A percentile compares a stretch with the other conserved stretches of the same genome.
phyloP scores from a whole-genome alignment of 352 stramenopile genomes.

The Globisporangium takayamanum region DNA sequence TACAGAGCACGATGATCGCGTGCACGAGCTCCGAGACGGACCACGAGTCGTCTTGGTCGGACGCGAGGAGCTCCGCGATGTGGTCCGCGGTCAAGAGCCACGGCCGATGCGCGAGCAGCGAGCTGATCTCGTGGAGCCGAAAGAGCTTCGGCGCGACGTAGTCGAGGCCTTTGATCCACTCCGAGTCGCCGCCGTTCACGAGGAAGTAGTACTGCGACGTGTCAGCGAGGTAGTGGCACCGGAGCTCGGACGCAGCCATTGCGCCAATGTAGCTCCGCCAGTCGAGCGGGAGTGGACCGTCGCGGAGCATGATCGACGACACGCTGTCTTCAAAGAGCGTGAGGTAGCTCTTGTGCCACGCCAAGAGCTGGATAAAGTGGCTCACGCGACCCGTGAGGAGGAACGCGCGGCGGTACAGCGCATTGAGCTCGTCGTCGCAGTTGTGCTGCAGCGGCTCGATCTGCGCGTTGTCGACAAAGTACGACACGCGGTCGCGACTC shows the following conservation, averaged over 20 bases:
- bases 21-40: slow-evolving; percentile 84
- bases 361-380: slow-evolving; percentile 70
- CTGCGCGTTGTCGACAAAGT: slow-evolving; percentile 52
- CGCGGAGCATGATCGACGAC: slow-evolving; percentile 60
- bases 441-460: slow-evolving; percentile 25
- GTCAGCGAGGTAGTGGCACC: slow-evolving; percentile 76
- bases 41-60: slow-evolving; percentile 75
- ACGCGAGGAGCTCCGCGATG: slow-evolving; percentile 63
- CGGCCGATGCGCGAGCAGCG: slow-evolving; percentile 76
- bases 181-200: slow-evolving; percentile 65
- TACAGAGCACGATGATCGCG: slow-evolving; percentile 79
- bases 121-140: slow-evolving; percentile 73
- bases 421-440: slow-evolving; percentile 40
- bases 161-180: slow-evolving; percentile 82
- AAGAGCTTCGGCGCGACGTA: slow-evolving; percentile 81
- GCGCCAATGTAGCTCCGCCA: slow-evolving; percentile 84
- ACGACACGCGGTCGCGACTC: slow-evolving; percentile 38
- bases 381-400: slow-evolving; percentile 64
- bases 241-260: slow-evolving; percentile 71
- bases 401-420: slow-evolving; percentile 53
- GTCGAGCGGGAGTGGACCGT: slow-evolving; percentile 71
- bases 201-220: slow-evolving; percentile 83
- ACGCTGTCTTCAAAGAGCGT: slow-evolving; percentile 59
- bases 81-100: slow-evolving; percentile 77
- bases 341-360: slow-evolving; percentile 77